Evolutionary conservation across 345 rosid genomes (phyloP).

Genomic region (Aquilaria sinensis): DNA sequence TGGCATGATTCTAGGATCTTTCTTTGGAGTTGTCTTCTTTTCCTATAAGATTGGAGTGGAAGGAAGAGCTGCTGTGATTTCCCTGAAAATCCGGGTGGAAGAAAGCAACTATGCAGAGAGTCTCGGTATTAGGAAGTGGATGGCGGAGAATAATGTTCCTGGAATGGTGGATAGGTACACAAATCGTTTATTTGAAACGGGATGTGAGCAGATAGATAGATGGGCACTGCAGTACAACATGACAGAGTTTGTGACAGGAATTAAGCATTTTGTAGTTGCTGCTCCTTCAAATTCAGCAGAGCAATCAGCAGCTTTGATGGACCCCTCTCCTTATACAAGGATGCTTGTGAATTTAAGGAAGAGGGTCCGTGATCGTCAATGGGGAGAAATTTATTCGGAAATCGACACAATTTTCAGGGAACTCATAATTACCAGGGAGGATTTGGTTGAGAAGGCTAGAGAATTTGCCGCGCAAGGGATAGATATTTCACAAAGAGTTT

Average conservation of each 20-base stretch:
- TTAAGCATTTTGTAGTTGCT: constrained; percentile 1
- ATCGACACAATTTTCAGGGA: neutral
- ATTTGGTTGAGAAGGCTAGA: constrained; percentile 4
- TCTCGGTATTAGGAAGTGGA: constrained; percentile 9
- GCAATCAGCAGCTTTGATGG: neutral
- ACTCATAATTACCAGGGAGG: constrained; percentile 1
- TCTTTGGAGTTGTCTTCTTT: constrained; percentile 5
- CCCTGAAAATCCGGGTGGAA: constrained; percentile 9
- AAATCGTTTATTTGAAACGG: constrained; percentile 5
- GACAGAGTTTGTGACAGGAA: constrained; percentile 10
- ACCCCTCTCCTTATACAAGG: neutral
- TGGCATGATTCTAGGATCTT: constrained; percentile 12
- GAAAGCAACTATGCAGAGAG: constrained; percentile 7
- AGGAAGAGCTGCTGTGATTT: constrained; percentile 11
- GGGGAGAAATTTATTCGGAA: constrained; percentile 8
- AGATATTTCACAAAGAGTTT: constrained; percentile 4
- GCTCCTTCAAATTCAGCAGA: neutral
- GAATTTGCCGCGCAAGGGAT: constrained; percentile 1
- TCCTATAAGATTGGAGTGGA: constrained; percentile 12
- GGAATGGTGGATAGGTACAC: constrained; percentile 9
- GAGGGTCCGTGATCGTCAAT: constrained; percentile 1
- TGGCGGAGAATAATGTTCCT: constrained; percentile 8
- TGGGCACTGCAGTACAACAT: constrained; percentile 6
- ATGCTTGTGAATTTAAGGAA: constrained; percentile 1
- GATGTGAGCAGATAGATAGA: constrained; percentile 3